phyloP scores from a whole-genome alignment of 306 rosid species.

The Malus sieversii region DNA sequence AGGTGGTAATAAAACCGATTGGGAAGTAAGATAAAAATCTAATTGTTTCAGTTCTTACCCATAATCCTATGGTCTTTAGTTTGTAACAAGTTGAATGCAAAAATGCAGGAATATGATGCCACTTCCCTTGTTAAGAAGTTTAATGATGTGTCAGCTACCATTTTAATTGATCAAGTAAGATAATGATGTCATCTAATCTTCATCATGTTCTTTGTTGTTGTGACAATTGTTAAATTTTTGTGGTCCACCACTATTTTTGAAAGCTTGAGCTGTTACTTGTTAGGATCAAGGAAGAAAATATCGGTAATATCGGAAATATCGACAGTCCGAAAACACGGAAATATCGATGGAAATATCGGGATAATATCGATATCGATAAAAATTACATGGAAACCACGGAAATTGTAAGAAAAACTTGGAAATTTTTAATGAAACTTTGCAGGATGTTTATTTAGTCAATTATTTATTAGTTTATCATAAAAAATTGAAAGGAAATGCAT shows the following conservation, averaged over 20 bases:
- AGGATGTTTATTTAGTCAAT: too few species aligned
- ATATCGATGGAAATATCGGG: too few species aligned
- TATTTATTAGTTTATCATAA: too few species aligned
- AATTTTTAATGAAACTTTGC: too few species aligned
- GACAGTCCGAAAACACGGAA: too few species aligned
- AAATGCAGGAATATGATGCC: conserved; percentile 90
- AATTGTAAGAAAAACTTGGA: too few species aligned
- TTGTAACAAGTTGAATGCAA: conserved; percentile 2
- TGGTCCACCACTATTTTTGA: background rate
- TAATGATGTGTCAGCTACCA: conserved; percentile 45
- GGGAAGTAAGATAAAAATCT: conserved; percentile 61
- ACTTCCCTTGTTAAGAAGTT: conserved; percentile 51
- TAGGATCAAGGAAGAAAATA: too few species aligned
- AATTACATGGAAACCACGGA: too few species aligned
- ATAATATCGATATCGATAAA: too few species aligned
- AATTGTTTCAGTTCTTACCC: background rate
- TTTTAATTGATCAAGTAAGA: conserved; percentile 65
- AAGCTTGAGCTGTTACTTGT: background rate
- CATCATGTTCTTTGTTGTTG: background rate
- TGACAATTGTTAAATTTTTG: background rate
- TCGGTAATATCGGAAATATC: too few species aligned
- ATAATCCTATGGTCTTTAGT: background rate
- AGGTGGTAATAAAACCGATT: conserved; percentile 60
- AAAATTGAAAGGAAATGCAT: too few species aligned
- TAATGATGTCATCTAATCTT: background rate